Conservation (phyloP, 2,329 filamentous ascomycete genomes). For the Microdochium nivale region DNA sequence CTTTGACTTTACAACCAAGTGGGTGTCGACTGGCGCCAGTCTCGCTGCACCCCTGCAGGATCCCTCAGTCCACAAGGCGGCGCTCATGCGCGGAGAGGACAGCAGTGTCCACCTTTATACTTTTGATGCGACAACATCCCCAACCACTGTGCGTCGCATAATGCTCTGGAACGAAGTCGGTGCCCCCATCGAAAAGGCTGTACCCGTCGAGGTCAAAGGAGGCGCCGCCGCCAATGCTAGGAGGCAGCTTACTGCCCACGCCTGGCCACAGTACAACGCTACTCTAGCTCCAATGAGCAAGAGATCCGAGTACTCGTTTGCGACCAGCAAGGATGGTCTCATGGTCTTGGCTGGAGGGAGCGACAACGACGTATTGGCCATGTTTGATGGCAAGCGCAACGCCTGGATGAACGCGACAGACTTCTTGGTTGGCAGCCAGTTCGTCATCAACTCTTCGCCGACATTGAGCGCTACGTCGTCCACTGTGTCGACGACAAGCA, state of each 20-base stretch:
- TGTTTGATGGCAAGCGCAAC: constrained; percentile 72
- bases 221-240: constrained; percentile 20
- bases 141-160: constrained; percentile 66
- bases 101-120: constrained; percentile 70
- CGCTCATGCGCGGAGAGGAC: constrained; percentile 63
- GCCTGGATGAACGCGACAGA: constrained; percentile 66
- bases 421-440: constrained; percentile 41
- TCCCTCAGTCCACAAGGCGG: constrained; percentile 46
- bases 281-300: constrained; percentile 58
- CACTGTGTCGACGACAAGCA: constrained; percentile 6
- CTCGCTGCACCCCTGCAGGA: constrained; percentile 52
- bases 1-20: constrained; percentile 56
- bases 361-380: constrained; percentile 54
- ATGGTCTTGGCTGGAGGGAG: constrained; percentile 76
- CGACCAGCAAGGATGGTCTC: constrained; percentile 55
- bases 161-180: constrained; percentile 57
- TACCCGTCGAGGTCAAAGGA: constrained; percentile 23
- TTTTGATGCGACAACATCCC: constrained; percentile 66
- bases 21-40: constrained; percentile 58
- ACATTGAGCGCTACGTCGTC: constrained; percentile 22
- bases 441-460: constrained; percentile 22
- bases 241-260: constrained; percentile 38
- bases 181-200: constrained; percentile 36
- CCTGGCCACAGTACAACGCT: constrained; percentile 74
- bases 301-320: constrained; percentile 63